Evolutionary conservation across 1,139 yeast genomes (phyloP).

Genomic region (Protomyces pachydermus): DNA sequence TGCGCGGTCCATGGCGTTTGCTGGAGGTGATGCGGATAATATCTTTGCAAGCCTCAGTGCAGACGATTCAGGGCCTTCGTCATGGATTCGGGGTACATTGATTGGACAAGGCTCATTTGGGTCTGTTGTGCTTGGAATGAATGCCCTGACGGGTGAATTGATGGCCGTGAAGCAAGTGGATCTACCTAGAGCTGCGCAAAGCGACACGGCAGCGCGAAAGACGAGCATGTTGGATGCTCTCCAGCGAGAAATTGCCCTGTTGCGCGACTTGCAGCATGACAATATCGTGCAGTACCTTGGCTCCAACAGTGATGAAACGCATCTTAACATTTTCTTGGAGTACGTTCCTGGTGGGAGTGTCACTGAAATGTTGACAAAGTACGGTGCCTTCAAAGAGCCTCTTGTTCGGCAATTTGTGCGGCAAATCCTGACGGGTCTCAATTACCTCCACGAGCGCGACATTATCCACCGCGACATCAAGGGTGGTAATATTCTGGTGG

Average conservation of each 20-base stretch:
- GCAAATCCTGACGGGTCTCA: slow-evolving; percentile 77
- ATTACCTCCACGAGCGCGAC: slow-evolving; percentile 80
- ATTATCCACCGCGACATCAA: slow-evolving; percentile 92
- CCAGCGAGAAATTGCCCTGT: slow-evolving; percentile 84
- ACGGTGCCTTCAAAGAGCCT: slow-evolving; percentile 79
- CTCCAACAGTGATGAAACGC: slow-evolving; percentile 28
- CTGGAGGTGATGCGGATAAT: slow-evolving; percentile 41
- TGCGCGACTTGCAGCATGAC: slow-evolving; percentile 88
- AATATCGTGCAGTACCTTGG: slow-evolving; percentile 85
- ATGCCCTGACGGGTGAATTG: slow-evolving; percentile 97
- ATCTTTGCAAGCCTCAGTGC: slow-evolving; percentile 45
- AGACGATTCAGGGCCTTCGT: slow-evolving; percentile 55
- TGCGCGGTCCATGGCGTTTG: slow-evolving; percentile 28
- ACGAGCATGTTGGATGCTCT: slow-evolving; percentile 73
- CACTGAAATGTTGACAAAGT: slow-evolving; percentile 73
- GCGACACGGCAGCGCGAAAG: slow-evolving; percentile 43
- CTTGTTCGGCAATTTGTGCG: slow-evolving; percentile 66
- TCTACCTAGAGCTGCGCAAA: slow-evolving; percentile 51
- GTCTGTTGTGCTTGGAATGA: slow-evolving; percentile 85
- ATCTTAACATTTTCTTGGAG: slow-evolving; percentile 48
- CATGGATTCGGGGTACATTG: slow-evolving; percentile 93
- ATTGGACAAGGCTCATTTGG: slow-evolving; percentile 98
- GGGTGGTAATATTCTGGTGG: slow-evolving; percentile 86
- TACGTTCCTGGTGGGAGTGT: slow-evolving; percentile 98
- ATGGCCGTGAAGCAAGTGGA: slow-evolving; percentile 95